phyloP scores from a whole-genome alignment of 2,329 filamentous ascomycete species.

The Sordariomycetes sp. region DNA sequence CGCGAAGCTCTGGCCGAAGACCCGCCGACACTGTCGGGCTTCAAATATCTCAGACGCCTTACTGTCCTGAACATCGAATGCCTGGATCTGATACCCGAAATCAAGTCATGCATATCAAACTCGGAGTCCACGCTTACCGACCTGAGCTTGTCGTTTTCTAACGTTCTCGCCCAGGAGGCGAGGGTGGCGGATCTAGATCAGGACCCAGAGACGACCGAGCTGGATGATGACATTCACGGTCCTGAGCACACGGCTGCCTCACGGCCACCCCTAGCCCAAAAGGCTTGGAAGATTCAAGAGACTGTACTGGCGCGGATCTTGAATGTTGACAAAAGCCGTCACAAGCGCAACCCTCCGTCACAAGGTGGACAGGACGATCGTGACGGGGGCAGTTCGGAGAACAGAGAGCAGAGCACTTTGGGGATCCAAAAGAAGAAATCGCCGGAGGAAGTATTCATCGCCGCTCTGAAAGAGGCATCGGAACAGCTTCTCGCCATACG shows the following conservation, averaged over 20 bases:
- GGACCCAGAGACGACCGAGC: constrained; percentile 38
- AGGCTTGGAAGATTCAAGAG: constrained; percentile 45
- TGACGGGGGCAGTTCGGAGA: background rate
- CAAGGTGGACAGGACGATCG: background rate
- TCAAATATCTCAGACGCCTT: constrained; percentile 41
- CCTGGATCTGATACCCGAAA: constrained; percentile 42
- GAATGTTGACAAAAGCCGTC: constrained; percentile 25
- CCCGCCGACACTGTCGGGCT: constrained; percentile 44
- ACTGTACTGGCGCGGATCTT: constrained; percentile 40
- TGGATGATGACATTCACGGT: constrained; percentile 43
- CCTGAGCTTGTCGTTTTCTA: constrained; percentile 48
- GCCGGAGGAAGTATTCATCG: background rate
- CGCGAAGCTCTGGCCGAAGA: constrained; percentile 20
- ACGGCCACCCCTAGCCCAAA: constrained; percentile 25
- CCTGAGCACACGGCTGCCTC: constrained; percentile 21
- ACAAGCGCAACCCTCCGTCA: too few relatives aligned
- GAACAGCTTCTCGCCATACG: background rate
- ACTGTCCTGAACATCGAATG: constrained; percentile 50
- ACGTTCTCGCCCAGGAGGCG: constrained; percentile 32
- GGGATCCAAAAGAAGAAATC: background rate
- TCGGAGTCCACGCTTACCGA: constrained; percentile 43
- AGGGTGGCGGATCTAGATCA: constrained; percentile 23
- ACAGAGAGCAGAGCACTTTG: background rate
- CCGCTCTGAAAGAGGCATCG: background rate
- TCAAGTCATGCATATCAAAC: constrained; percentile 42